A percentile compares a stretch with the other conserved stretches of the same genome.
phyloP scores from a whole-genome alignment of 2,329 filamentous ascomycete genomes.

The Fusarium continuum region DNA sequence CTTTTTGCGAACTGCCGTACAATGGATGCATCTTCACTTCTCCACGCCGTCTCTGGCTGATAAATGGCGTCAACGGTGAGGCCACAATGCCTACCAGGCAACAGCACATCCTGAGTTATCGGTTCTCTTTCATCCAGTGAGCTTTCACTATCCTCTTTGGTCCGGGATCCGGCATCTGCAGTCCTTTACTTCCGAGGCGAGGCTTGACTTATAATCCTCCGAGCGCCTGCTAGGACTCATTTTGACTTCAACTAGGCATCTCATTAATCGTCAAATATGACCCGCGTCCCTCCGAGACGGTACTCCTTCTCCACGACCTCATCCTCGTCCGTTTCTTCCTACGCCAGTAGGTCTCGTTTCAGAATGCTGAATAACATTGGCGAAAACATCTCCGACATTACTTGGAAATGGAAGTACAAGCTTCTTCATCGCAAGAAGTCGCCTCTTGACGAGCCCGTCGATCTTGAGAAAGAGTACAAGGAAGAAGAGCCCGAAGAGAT shows the following conservation, averaged over 20 bases:
- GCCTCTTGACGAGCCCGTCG: slow-evolving; percentile 24
- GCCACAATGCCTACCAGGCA: slow-evolving; percentile 9
- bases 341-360: neutral
- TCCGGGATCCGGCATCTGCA: neutral
- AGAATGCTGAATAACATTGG: slow-evolving; percentile 25
- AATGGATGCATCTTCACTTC: neutral
- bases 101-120: neutral
- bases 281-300: neutral
- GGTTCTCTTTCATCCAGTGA: neutral
- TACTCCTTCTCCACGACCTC: neutral
- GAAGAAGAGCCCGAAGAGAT: slow-evolving; percentile 20
- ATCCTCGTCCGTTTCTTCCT: neutral
- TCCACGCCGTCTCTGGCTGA: neutral
- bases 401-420: slow-evolving; percentile 48
- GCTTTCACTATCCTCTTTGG: neutral
- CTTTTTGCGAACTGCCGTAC: slow-evolving; percentile 6
- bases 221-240: slow-evolving; percentile 2
- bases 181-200: neutral
- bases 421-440: slow-evolving; percentile 37
- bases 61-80: neutral
- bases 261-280: slow-evolving; percentile 1
- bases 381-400: slow-evolving; percentile 41
- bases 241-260: neutral
- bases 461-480: slow-evolving; percentile 28
- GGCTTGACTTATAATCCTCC: neutral